These are phyloP conservation scores for Colletotrichum salicis DNA, from an alignment of 2,329 filamentous ascomycete genomes.

Conservation along the genomic window DNA sequence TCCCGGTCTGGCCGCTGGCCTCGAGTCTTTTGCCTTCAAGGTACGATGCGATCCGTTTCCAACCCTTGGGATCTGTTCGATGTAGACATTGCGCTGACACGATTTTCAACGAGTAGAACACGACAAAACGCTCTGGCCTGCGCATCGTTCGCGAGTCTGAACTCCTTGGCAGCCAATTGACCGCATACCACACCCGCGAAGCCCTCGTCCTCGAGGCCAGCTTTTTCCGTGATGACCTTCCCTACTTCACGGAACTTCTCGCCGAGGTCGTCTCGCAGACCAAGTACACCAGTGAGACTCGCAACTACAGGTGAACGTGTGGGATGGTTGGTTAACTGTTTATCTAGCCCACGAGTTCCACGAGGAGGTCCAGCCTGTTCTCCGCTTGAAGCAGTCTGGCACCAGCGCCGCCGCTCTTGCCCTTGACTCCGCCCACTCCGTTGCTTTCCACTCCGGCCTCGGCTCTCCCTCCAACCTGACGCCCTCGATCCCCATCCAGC, in stretches of 20 bases:
- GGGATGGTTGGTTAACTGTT: conserved; percentile 28
- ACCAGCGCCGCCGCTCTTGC: conserved; percentile 76
- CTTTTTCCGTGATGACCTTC: conserved; percentile 94
- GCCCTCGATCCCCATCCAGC: conserved; percentile 75
- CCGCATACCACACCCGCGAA: conserved; percentile 90
- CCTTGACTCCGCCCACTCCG: conserved; percentile 83
- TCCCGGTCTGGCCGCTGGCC: conserved; percentile 87
- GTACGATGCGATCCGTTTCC: conserved; percentile 56
- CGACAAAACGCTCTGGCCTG: conserved; percentile 85
- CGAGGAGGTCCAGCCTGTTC: conserved; percentile 83
- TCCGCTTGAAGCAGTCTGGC: conserved; percentile 79
- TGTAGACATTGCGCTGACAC: conserved; percentile 26
- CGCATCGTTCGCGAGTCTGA: conserved; percentile 96
- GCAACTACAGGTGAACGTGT: background rate
- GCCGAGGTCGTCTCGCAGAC: conserved; percentile 90
- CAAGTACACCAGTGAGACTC: conserved; percentile 78
- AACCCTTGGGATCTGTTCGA: background rate
- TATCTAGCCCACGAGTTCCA: conserved; percentile 83
- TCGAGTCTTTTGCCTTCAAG: conserved; percentile 98
- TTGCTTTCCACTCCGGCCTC: conserved; percentile 94
- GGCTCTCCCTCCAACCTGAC: conserved; percentile 81
- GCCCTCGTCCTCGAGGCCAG: conserved; percentile 91
- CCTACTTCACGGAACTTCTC: conserved; percentile 96
- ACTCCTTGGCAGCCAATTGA: conserved; percentile 91
- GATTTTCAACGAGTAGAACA: conserved; percentile 70